Evolutionary conservation across 257 asterid species (phyloP), one percentile per base, ranked within the genome.

Genomic region (Lycium barbarum): DNA sequence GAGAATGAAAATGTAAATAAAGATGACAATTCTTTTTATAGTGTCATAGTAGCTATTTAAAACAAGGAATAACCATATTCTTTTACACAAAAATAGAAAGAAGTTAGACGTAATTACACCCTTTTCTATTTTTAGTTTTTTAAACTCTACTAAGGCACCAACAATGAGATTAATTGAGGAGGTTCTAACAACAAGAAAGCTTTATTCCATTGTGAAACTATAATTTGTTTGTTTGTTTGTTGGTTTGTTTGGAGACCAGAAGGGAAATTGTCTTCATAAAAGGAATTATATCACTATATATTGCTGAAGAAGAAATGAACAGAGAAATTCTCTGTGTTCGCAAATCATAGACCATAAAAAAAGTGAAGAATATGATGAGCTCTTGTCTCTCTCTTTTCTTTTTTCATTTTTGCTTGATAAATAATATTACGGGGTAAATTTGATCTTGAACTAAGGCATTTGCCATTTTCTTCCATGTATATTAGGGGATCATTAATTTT

Each of bases 111-210:
- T 76, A 76, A 22, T 2, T 51, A 26, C 81, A 20, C 9, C 47
- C 12, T 47, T 73, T 47, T 20, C 43, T 47, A 47, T 47, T 11
- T 47, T 26, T 51, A 51, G 20, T 49, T 74, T 74, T 49, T 11
- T 3, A 49, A 49, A 22, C 62, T 11, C 3, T 74, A 22, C 7
- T 3, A 22, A 20, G 62, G n/a, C 55, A 20, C 59, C 47, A 73
- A 73, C 45, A 22, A 76, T 51, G 63, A 76, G 81, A 74, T 74
- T 22, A 22, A 74, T 74, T 22, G 45, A 12, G 13, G 45, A 51
- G 40, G 43, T 47, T 74, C 43, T 43, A 72, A 47, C 43, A 45
- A 49, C 20, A 74, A 47, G 61, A 74, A 33, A 74, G 40, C 20
- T 35, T 35, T 67, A 13, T 47, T 20, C 38, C 81, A n/a, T 47